Evolutionary conservation across 2,329 filamentous ascomycete genomes (phyloP).

Genomic region (Microdochium bolleyi): DNA sequence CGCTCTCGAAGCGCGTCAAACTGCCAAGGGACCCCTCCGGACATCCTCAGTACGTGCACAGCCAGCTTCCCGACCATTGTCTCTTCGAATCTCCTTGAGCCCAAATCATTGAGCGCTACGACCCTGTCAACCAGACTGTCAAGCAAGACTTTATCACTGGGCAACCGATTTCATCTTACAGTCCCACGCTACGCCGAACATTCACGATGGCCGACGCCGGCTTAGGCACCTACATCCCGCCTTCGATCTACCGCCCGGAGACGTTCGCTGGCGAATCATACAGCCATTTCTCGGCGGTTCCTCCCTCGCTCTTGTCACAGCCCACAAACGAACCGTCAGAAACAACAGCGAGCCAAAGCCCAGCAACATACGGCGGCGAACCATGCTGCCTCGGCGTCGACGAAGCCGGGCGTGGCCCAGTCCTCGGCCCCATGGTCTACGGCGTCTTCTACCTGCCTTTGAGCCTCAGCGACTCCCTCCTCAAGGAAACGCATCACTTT

Average conservation of each 20-base stretch:
- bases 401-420: conserved; percentile 87
- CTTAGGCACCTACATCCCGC: conserved; percentile 50
- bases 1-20: too few species aligned
- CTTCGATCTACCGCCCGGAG: conserved; percentile 51
- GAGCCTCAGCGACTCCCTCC: conserved; percentile 60
- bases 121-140: too few species aligned
- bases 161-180: too few species aligned
- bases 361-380: conserved; percentile 19
- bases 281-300: conserved; percentile 63
- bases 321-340: conserved; percentile 12
- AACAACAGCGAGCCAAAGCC: conserved; percentile 9
- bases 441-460: conserved; percentile 69
- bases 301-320: conserved; percentile 46
- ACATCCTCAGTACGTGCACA: too few species aligned
- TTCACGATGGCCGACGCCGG: conserved; percentile 13
- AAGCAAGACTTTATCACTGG: too few species aligned
- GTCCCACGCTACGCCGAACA: too few species aligned
- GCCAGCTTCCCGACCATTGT: too few species aligned
- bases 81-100: too few species aligned
- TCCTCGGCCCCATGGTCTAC: conserved; percentile 77
- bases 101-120: too few species aligned
- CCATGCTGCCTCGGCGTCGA: conserved; percentile 82
- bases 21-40: too few species aligned
- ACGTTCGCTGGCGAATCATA: conserved; percentile 62
- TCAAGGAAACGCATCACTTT: conserved; percentile 75